These are phyloP conservation scores for Crassisporium funariophilum DNA, from an alignment of 768 basidiomycete genomes.

Conservation along the genomic window DNA sequence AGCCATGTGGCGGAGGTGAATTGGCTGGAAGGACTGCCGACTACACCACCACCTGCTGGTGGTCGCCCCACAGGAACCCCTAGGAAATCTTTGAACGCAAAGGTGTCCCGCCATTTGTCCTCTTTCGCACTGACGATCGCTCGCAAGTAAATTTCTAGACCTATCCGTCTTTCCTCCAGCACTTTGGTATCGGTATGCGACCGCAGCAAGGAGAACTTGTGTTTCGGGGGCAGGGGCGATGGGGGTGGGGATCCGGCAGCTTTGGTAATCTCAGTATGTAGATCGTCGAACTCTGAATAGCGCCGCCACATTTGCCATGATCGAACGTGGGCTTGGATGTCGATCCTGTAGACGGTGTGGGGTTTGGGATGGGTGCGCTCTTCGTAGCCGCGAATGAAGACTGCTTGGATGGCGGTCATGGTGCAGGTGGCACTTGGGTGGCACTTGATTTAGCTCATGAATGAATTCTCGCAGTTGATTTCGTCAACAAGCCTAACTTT, in stretches of 20 bases:
- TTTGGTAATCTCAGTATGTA: constrained; percentile 79
- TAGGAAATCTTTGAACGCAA: constrained; percentile 85
- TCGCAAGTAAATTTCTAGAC: constrained; percentile 84
- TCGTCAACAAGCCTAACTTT: constrained; percentile 3
- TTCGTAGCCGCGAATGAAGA: constrained; percentile 70
- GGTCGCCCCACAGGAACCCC: constrained; percentile 74
- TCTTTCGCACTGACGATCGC: constrained; percentile 84
- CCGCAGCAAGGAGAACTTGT: constrained; percentile 67
- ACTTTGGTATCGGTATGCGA: constrained; percentile 59
- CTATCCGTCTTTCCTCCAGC: constrained; percentile 74
- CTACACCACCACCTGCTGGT: constrained; percentile 17
- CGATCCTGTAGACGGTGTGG: constrained; percentile 83
- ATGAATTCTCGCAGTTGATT: constrained; percentile 3
- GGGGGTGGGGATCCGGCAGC: constrained; percentile 84
- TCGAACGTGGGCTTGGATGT: constrained; percentile 84
- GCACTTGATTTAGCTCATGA: constrained; percentile 1
- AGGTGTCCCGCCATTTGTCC: constrained; percentile 77
- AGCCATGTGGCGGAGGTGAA: constrained; percentile 87
- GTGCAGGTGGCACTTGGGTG: constrained; percentile 17
- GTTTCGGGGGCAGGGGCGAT: constrained; percentile 81
- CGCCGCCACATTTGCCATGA: constrained; percentile 94
- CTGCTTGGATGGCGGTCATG: constrained; percentile 78
- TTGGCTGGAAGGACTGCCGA: constrained; percentile 35
- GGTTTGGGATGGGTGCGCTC: constrained; percentile 69
- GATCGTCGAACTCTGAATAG: constrained; percentile 92